Percentiles rank a stretch among this genome's conserved stretches.
These are phyloP conservation scores for Erysimum cheiri DNA, from an alignment of 441 rosid species.

Conservation along the genomic window DNA sequence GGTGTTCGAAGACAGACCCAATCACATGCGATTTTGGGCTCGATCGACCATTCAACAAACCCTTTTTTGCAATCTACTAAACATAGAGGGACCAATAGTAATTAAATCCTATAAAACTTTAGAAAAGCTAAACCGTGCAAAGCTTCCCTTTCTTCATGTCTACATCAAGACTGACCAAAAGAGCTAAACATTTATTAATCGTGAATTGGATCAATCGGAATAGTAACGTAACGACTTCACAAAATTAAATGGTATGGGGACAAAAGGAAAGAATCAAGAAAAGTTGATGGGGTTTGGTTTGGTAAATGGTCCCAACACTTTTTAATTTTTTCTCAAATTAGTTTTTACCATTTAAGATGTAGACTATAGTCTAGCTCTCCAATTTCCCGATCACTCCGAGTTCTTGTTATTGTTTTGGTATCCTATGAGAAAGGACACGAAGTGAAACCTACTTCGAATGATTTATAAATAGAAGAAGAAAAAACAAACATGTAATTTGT, in stretches of 20 bases:
- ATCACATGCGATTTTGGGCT: constrained; percentile 41
- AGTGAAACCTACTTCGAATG: not conserved
- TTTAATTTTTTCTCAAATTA: constrained; percentile 2
- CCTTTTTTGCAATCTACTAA: constrained; percentile 26
- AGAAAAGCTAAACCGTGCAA: constrained; percentile 42
- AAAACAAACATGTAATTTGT: not conserved
- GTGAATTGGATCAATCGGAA: constrained; percentile 25
- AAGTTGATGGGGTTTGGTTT: constrained; percentile 43
- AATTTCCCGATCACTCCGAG: not conserved
- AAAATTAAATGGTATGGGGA: constrained; percentile 38
- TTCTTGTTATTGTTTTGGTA: constrained; percentile 24
- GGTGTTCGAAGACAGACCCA: constrained; percentile 35
- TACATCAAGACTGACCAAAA: constrained; percentile 41
- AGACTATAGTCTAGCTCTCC: not conserved
- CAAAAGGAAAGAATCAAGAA: constrained; percentile 35
- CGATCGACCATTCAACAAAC: constrained; percentile 29
- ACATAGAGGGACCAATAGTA: constrained; percentile 33
- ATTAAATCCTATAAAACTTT: constrained; percentile 34
- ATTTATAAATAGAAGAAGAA: not conserved
- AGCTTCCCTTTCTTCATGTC: constrained; percentile 42
- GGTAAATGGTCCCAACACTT: constrained; percentile 38
- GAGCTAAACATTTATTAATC: constrained; percentile 32
- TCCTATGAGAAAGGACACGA: constrained; percentile 22
- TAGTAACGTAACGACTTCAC: constrained; percentile 41
- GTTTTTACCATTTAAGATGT: constrained; percentile 37